Evolutionary conservation across 2,329 filamentous ascomycete species (phyloP).

Genomic region (Alternaria arborescens): DNA sequence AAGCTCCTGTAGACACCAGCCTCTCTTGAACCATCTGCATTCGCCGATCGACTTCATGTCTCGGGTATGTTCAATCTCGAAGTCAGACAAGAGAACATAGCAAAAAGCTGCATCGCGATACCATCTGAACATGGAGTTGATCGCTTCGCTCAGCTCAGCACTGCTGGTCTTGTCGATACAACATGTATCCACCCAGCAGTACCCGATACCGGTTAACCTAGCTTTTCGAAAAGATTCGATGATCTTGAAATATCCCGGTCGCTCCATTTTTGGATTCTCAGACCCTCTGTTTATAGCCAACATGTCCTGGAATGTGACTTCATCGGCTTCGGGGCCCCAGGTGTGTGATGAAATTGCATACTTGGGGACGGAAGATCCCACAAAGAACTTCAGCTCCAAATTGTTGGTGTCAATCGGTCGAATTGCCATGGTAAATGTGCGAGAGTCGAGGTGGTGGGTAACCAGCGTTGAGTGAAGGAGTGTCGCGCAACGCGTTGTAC

Average conservation of each 20-base stretch:
- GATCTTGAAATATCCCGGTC: background rate
- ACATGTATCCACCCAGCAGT: background rate
- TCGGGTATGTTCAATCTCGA: background rate
- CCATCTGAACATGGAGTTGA: background rate
- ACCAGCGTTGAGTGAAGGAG: background rate
- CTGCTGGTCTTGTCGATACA: background rate
- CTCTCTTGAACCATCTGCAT: background rate
- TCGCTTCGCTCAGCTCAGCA: background rate
- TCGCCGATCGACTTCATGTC: background rate
- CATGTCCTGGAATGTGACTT: background rate
- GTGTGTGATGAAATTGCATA: background rate
- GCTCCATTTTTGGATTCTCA: background rate
- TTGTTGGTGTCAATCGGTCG: background rate
- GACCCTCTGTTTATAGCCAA: background rate
- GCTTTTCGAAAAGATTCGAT: background rate
- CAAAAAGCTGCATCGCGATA: background rate
- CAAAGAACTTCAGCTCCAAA: background rate
- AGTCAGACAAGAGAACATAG: background rate
- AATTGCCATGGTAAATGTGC: background rate
- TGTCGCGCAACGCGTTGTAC: background rate
- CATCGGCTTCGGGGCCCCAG: background rate
- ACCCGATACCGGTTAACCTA: background rate
- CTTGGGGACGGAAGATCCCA: background rate
- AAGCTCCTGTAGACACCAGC: background rate
- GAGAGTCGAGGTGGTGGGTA: background rate